Percentiles rank a stretch among this genome's conserved stretches.
Evolutionary conservation across 2,329 filamentous ascomycete genomes (phyloP).

Genomic region (Colletotrichum echinochloae): DNA sequence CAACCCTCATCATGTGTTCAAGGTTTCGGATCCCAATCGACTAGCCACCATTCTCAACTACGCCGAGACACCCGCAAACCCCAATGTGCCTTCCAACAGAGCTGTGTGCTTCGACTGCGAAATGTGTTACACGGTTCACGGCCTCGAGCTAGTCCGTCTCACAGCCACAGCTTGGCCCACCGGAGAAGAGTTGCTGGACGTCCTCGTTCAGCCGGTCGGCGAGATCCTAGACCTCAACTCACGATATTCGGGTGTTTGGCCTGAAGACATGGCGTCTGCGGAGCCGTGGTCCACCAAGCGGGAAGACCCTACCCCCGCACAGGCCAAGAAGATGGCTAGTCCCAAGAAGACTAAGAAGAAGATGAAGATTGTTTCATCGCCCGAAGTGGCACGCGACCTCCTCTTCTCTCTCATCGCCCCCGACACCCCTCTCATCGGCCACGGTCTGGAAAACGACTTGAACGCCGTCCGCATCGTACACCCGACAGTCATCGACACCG

Average conservation of each 20-base stretch:
- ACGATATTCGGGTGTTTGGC: conserved; percentile 87
- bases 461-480: conserved; percentile 89
- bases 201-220: conserved; percentile 86
- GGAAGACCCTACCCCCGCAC: conserved; percentile 38
- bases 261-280: conserved; percentile 80
- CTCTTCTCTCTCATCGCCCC: conserved; percentile 82
- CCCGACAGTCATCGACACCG: conserved; percentile 85
- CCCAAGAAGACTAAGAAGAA: conserved; percentile 50
- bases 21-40: conserved; percentile 79
- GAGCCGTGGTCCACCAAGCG: conserved; percentile 61
- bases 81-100: conserved; percentile 60
- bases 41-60: conserved; percentile 86
- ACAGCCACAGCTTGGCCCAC: conserved; percentile 90
- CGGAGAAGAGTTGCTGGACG: conserved; percentile 80
- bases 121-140: conserved; percentile 93
- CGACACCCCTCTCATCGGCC: conserved; percentile 86
- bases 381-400: conserved; percentile 78
- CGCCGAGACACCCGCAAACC: conserved; percentile 78
- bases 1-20: conserved; percentile 85
- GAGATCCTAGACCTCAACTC: conserved; percentile 92
- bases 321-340: conserved; percentile 42
- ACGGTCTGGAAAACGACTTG: conserved; percentile 95
- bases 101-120: conserved; percentile 95
- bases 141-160: conserved; percentile 89
- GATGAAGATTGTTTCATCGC: conserved; percentile 81